Percentiles rank a stretch among this genome's conserved stretches.
These are phyloP conservation scores for Calonectria naviculata DNA, from an alignment of 2,329 filamentous ascomycete genomes.

Conservation along the genomic window DNA sequence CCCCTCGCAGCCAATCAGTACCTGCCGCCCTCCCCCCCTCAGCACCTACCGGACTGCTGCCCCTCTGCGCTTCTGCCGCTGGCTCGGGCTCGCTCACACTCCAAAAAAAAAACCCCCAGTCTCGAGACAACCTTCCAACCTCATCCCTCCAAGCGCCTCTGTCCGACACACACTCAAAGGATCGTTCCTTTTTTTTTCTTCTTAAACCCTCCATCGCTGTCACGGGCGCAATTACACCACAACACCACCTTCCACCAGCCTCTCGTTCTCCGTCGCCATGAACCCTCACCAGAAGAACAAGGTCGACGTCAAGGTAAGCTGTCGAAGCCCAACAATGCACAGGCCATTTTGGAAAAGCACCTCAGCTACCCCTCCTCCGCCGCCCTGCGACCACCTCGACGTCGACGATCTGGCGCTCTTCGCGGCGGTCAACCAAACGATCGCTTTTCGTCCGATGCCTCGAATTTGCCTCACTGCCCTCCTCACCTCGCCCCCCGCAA, in stretches of 20 bases:
- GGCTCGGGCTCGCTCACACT: slow-evolving; percentile 20
- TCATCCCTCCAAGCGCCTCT: slow-evolving; percentile 27
- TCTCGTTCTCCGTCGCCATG: slow-evolving; percentile 63
- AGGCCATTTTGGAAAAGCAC: slow-evolving; percentile 27
- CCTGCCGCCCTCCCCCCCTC: background rate
- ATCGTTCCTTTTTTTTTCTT: slow-evolving; percentile 9
- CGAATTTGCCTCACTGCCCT: background rate
- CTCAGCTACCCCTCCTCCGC: slow-evolving; percentile 25
- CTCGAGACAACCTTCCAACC: slow-evolving; percentile 27
- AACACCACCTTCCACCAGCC: background rate
- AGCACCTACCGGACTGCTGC: slow-evolving; percentile 27
- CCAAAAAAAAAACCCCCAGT: slow-evolving; percentile 35
- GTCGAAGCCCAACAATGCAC: slow-evolving; percentile 18
- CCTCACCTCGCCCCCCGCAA: background rate
- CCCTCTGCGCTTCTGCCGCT: slow-evolving; percentile 29
- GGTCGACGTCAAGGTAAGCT: slow-evolving; percentile 90
- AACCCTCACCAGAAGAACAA: slow-evolving; percentile 99
- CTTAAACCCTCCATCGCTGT: background rate
- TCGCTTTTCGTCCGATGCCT: slow-evolving; percentile 9
- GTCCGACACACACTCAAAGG: slow-evolving; percentile 7
- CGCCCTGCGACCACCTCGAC: slow-evolving; percentile 18
- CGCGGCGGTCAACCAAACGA: background rate
- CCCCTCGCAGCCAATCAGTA: too few relatives aligned
- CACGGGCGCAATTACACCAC: background rate
- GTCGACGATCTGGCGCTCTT: background rate